Base-by-base conservation (phyloP, 345 rosid genomes). In the Rhizophora apiculata region DNA sequence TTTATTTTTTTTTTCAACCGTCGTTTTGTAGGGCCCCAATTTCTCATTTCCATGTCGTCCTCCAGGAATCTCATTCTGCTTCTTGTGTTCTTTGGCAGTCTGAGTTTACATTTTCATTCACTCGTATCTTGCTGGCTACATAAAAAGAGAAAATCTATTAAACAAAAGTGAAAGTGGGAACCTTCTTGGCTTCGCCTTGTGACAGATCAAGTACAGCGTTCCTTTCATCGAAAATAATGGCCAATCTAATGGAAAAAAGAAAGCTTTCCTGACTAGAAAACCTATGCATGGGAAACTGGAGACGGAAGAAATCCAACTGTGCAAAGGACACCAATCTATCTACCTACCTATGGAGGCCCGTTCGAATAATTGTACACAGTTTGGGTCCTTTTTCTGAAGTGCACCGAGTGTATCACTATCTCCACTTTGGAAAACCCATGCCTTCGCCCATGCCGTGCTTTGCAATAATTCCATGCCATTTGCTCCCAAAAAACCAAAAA, bases 381-480 rank as follows among this genome's bases (percentile, higher is more conserved):
- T 65, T 63, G 67, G 63, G 29, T 65, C 49, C 36, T 8, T 59
- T 24, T 59, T 73, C 60, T 36, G 26, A 29, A 36, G 43, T 55
- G 56, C 65, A 60, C 15, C 24, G 27, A n/a, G 48, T 43, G 66
- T 60, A 60, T 57, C 24, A 64, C 73, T 51, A 37, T 60, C 8
- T 60, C 63, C 80, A 79, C 77, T 76, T 69, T 49, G 67, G 63
- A 60, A 74, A 13, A 48, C 76, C 67, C 71, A 59, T 57, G 49
- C 56, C 52, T 54, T 34, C 26, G 22, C 29, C 49, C 51, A 21
- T 27, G 7, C 32, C 67, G 53, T 62, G 32, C 79, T 68, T 75
- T 56, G 8, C 26, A 75, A 72, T 63, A 62, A 69, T 74, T 55
- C 67, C 67, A 68, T 19, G 24, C 64, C 79, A 68, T 65, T n/a